Percentiles rank a stretch among this genome's conserved stretches.
These are phyloP conservation scores for Leptographium galeiforme DNA, from an alignment of 2,329 filamentous ascomycete genomes.

Conservation along the genomic window DNA sequence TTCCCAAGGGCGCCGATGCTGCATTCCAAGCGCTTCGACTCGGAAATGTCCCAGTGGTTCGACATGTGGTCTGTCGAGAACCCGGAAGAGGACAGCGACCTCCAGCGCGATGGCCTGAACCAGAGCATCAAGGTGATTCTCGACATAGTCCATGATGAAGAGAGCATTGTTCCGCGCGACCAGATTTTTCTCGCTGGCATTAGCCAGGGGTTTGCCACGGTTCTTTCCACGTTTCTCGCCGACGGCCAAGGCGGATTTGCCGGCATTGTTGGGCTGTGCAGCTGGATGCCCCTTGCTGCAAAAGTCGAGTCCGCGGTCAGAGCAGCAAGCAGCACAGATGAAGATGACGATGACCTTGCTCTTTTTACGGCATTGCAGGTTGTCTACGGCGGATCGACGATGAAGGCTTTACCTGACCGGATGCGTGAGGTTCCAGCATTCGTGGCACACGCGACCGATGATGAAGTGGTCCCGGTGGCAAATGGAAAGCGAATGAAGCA, in stretches of 20 bases:
- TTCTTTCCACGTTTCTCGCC: not conserved
- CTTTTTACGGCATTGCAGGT: not conserved
- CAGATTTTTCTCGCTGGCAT: constrained; percentile 1
- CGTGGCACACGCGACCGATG: not conserved
- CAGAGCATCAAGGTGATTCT: not conserved
- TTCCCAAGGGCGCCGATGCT: not conserved
- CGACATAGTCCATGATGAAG: not conserved
- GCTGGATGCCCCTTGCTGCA: constrained; percentile 3
- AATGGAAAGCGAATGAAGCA: not conserved
- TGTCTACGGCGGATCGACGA: not conserved
- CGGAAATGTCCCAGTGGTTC: not conserved
- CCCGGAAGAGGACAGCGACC: not conserved
- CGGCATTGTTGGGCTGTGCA: constrained; percentile 2
- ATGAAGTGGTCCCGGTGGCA: not conserved
- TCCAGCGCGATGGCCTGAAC: not conserved
- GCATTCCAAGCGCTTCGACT: not conserved
- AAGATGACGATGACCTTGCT: not conserved
- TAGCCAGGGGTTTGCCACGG: constrained; percentile 4
- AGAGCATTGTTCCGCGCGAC: not conserved
- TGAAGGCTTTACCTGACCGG: not conserved
- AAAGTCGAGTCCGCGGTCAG: not conserved
- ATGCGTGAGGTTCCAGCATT: not conserved
- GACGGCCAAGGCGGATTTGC: constrained; percentile 4
- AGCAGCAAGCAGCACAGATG: too few relatives aligned
- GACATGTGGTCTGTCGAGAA: constrained; percentile 2